These are phyloP conservation scores for Suillus subalutaceus DNA, from an alignment of 768 basidiomycete species.

Conservation along the genomic window DNA sequence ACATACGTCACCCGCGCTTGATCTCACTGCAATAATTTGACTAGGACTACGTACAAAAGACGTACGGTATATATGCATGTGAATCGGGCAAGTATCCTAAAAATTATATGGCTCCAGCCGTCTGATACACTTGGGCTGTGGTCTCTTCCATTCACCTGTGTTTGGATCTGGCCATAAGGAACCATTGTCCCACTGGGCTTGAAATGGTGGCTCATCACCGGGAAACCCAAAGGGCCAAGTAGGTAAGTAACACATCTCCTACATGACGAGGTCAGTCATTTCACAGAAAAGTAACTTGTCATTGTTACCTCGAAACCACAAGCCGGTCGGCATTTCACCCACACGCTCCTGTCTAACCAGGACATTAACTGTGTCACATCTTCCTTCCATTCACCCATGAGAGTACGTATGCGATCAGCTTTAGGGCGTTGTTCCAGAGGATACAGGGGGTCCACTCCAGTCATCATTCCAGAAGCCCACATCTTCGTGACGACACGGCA, in stretches of 20 bases:
- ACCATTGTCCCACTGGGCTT: not conserved
- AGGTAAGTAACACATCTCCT: conserved; percentile 32
- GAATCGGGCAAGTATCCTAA: not conserved
- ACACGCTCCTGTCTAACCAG: conserved; percentile 28
- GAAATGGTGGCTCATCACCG: not conserved
- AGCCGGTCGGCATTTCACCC: conserved; percentile 21
- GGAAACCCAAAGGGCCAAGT: conserved; percentile 24
- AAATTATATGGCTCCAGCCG: conserved; percentile 15
- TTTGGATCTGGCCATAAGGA: not conserved
- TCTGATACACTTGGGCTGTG: conserved; percentile 26
- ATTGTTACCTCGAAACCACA: conserved; percentile 16
- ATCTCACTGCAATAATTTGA: not conserved
- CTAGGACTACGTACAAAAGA: not conserved
- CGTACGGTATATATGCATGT: not conserved
- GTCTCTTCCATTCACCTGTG: conserved; percentile 25
- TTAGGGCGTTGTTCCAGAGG: conserved; percentile 5
- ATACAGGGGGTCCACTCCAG: conserved; percentile 11
- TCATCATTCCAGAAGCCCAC: conserved; percentile 21
- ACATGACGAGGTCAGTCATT: not conserved
- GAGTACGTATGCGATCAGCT: not conserved
- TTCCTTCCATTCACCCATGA: conserved; percentile 16
- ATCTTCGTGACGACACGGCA: conserved; percentile 22
- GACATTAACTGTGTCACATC: conserved; percentile 18
- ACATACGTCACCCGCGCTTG: not conserved
- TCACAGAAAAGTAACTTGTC: not conserved